Evolutionary conservation across 768 basidiomycete species (phyloP).

Genomic region (Coprinellus micaceus): DNA sequence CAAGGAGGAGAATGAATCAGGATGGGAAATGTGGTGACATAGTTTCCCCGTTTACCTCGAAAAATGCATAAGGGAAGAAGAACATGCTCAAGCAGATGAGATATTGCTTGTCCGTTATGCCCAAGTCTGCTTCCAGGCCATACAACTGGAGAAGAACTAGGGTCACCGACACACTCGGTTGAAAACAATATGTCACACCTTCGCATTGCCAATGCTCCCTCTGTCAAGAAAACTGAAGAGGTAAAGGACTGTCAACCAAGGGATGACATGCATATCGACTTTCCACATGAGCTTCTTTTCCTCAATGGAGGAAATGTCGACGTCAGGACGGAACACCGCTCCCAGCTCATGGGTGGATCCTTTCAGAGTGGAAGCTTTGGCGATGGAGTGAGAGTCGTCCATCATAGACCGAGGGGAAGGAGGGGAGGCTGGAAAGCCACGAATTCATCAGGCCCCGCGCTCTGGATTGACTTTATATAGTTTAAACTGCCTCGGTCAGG

Average conservation of each 20-base stretch:
- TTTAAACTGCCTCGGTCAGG: no score
- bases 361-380: neutral
- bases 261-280: constrained; percentile 66
- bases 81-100: constrained; percentile 68
- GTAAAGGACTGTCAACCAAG: constrained; percentile 73
- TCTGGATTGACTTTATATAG: no score
- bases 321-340: constrained; percentile 42
- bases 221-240: constrained; percentile 68
- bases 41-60: constrained; percentile 45
- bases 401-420: neutral
- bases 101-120: constrained; percentile 62
- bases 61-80: constrained; percentile 70
- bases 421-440: no score
- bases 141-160: constrained; percentile 44
- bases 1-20: no score
- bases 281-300: constrained; percentile 54
- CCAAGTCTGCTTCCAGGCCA: constrained; percentile 49
- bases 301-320: constrained; percentile 52
- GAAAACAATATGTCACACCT: constrained; percentile 33
- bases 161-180: neutral
- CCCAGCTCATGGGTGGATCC: constrained; percentile 15
- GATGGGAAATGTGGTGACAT: neutral
- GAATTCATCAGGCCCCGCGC: no score
- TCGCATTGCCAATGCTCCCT: constrained; percentile 72
- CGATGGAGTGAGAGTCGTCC: neutral